These are phyloP conservation scores for Penicillium psychrofluorescens DNA, from an alignment of 495 filamentous ascomycete genomes.

Conservation along the genomic window DNA sequence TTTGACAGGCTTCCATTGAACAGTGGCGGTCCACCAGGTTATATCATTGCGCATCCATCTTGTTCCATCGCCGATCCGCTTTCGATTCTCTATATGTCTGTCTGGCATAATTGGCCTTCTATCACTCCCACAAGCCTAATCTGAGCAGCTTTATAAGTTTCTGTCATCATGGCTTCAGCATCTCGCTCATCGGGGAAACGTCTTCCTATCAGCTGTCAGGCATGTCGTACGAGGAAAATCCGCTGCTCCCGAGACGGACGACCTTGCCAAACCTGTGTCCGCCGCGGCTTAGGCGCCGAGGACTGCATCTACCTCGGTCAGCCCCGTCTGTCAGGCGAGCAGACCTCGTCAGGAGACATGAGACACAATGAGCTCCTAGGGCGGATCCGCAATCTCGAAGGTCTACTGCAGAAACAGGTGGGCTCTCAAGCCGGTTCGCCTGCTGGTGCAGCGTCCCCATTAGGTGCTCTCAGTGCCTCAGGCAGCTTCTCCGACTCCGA, in stretches of 20 bases:
- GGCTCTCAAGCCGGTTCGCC: slow-evolving; percentile 13
- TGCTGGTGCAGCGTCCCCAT: slow-evolving; percentile 20
- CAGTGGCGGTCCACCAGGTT: too few relatives aligned
- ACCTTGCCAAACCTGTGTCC: slow-evolving; percentile 35
- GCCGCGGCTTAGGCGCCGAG: slow-evolving; percentile 31
- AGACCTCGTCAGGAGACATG: slow-evolving; percentile 15
- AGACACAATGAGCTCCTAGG: slow-evolving; percentile 30
- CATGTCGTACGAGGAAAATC: slow-evolving; percentile 34
- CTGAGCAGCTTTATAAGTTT: neutral
- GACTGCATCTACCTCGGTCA: slow-evolving; percentile 38
- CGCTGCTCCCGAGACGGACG: slow-evolving; percentile 34
- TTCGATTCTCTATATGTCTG: too few relatives aligned
- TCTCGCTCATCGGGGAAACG: slow-evolving; percentile 28
- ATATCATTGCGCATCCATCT: too few relatives aligned
- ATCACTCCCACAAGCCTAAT: too few relatives aligned
- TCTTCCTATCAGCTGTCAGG: slow-evolving; percentile 36
- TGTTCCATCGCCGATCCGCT: too few relatives aligned
- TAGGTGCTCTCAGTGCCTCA: slow-evolving; percentile 21
- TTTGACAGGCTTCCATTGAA: too few relatives aligned
- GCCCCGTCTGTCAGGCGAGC: slow-evolving; percentile 30
- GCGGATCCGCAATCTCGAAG: slow-evolving; percentile 32
- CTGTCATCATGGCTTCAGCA: slow-evolving; percentile 11
- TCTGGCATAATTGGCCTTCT: too few relatives aligned
- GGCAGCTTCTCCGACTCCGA: slow-evolving; percentile 28
- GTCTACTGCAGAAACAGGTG: slow-evolving; percentile 30